Base-by-base conservation (phyloP, 192 early-diverging fungal species). In the Entrophospora sp. region DNA sequence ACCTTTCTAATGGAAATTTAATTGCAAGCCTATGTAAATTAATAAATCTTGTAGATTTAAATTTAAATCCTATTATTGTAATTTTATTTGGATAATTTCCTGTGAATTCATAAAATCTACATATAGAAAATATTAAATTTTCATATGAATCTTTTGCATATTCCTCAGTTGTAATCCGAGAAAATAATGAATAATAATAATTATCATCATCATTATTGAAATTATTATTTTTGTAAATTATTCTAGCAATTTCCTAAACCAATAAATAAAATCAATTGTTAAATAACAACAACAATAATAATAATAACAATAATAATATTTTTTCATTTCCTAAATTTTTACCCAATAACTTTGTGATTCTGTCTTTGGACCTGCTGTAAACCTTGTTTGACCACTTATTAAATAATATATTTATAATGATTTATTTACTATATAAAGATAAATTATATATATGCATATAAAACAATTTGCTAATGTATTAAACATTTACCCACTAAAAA, bases 71-170 rank as follows among this genome's bases (percentile, higher is more conserved):
- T 45, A 78, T 31, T 1, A 78, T 61, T 1, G 77, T 78, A 3
- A 78, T 52, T 18, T 35, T 36, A 13, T 38, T 18, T 25, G 77
- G 77, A 59, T 78, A 78, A 30, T 69, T 37, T 6, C 71, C 74
- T 9, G 78, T 78, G n/a, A 78, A 57, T 53, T 75, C 78, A 24
- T 71, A 59, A 31, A 77, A 79, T 27, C 78, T 62, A 55, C 76
- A 79, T 37, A 79, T 44, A 20, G 75, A 77, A 30, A 73, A 79
- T 0, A 79, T 43, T 7, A 79, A 27, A 52, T 79, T 79, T 42
- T 79, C 78, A 31, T 75, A 68, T 18, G 78, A 79, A 43, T 79
- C 78, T n/a, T 72, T 61, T 4, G 78, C 73, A 64, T 67, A 78
- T 64, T 79, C 78, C 45, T 79, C 78, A 4, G 77, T 69, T 4